Evolutionary conservation across 345 rosid genomes (phyloP).

Genomic region (Brassica carinata): DNA sequence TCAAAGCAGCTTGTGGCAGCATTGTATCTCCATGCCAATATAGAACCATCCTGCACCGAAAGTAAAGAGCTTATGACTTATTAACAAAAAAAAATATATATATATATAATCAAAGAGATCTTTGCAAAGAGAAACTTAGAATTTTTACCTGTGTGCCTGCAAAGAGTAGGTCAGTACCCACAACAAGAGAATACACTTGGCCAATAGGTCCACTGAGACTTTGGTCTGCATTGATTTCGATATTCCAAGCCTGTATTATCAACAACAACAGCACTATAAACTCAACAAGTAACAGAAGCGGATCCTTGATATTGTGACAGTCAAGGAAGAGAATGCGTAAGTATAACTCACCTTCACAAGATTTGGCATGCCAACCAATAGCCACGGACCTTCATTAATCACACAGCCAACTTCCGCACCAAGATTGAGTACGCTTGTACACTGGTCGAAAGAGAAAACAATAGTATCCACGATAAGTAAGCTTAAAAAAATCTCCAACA

Average conservation of each 20-base stretch:
- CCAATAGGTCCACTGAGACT: constrained; percentile 94
- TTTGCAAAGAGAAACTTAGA: not conserved
- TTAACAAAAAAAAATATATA: not conserved
- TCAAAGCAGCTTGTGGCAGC: constrained; percentile 66
- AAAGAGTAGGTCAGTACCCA: constrained; percentile 78
- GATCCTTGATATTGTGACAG: not conserved
- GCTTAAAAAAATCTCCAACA: constrained; percentile 10
- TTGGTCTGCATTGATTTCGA: constrained; percentile 66
- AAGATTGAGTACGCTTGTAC: constrained; percentile 60
- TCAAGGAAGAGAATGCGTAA: not conserved
- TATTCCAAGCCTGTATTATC: constrained; percentile 55
- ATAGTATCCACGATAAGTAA: constrained; percentile 10
- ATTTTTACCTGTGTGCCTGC: constrained; percentile 83
- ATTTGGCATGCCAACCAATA: constrained; percentile 88
- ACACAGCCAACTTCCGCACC: constrained; percentile 95
- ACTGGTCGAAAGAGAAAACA: constrained; percentile 46
- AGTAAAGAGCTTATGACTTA: not conserved
- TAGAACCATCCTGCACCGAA: constrained; percentile 70
- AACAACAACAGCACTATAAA: constrained; percentile 1
- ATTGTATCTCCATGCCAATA: constrained; percentile 89
- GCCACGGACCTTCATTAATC: constrained; percentile 95
- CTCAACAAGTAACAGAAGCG: not conserved
- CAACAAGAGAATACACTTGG: constrained; percentile 86
- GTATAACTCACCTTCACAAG: constrained; percentile 65
- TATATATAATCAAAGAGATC: not conserved